Base-by-base conservation (phyloP, 768 basidiomycete species). In the Suillus discolor region DNA sequence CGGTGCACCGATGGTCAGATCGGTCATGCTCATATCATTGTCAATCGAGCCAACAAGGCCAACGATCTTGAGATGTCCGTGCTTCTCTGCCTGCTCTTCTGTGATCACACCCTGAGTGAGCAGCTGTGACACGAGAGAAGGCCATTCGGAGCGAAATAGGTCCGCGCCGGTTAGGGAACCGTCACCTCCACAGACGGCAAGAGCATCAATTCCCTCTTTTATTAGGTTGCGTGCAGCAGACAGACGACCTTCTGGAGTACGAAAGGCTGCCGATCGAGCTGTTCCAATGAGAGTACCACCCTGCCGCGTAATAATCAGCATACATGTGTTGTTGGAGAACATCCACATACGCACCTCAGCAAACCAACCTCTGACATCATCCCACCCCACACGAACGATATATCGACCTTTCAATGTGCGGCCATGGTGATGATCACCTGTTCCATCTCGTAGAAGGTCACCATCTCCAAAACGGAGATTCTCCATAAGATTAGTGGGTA, bases 1-100 rank as follows among this genome's bases (percentile, higher is more conserved):
- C 1, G 93, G 89, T 1, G 96, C 97, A 57, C 97, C 97, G 73
- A 99, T 99, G 8, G 97, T 99, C 73, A 97, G 78, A 78, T 99
- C 96, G 23, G 97, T 99, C 86, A 97, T 84, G 18, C 93, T 92
- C 96, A 99, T 98, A 75, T 99, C 97, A 73, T 99, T 99, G 79
- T 99, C 97, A 74, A 99, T 99, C 5, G 95, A 97, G 42, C 97
- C 97, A 66, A 99, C 97, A 49, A 99, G 88, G n/a, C 97, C 97
- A 67, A 97, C 97, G 70, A 99, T 97, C 77, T 87, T 92, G 68
- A 99, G 89, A 72, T 98, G 93, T 28, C 87, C 82, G 71, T 96
- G 90, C 16, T 80, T 79, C n/a, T 83, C 74, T 41, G 84, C 83
- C 72, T 97, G 92, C 42, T 86, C 88, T 34, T 87, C 82, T 1